Conservation (phyloP, 2,329 filamentous ascomycete species). For the Cladorrhinum sp. region DNA sequence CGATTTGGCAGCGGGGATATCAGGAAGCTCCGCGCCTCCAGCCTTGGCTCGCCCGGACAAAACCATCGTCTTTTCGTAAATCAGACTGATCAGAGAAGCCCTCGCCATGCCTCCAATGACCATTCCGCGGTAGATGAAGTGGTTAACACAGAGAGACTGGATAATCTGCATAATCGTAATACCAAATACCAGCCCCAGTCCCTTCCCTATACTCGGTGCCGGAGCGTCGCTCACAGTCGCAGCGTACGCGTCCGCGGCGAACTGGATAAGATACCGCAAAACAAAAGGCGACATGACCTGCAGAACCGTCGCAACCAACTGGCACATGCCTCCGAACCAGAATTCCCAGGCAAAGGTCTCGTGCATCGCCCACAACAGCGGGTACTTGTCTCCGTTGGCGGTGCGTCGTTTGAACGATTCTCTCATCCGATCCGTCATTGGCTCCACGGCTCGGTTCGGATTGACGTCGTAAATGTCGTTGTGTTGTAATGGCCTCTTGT, state of each 20-base stretch:
- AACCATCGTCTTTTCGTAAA: slow-evolving; percentile 90
- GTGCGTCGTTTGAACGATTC: slow-evolving; percentile 67
- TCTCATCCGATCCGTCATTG: slow-evolving; percentile 64
- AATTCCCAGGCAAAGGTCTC: slow-evolving; percentile 86
- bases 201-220: slow-evolving; percentile 67
- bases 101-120: slow-evolving; percentile 81
- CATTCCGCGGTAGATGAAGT: slow-evolving; percentile 92
- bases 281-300: slow-evolving; percentile 84
- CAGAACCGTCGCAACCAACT: slow-evolving; percentile 68
- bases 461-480: slow-evolving; percentile 91
- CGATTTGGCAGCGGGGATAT: slow-evolving; percentile 46
- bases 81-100: slow-evolving; percentile 76
- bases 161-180: slow-evolving; percentile 81
- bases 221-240: slow-evolving; percentile 52
- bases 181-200: slow-evolving; percentile 79
- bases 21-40: slow-evolving; percentile 61
- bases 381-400: slow-evolving; percentile 65
- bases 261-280: slow-evolving; percentile 81
- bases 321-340: slow-evolving; percentile 75
- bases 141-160: slow-evolving; percentile 78
- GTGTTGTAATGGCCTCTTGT: slow-evolving; percentile 75
- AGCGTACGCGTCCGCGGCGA: slow-evolving; percentile 74
- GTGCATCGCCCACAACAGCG: slow-evolving; percentile 76
- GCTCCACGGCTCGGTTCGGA: slow-evolving; percentile 69
- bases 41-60: slow-evolving; percentile 85